phyloP scores from a whole-genome alignment of 805 yeast species.

The Yueomyces sinensis region DNA sequence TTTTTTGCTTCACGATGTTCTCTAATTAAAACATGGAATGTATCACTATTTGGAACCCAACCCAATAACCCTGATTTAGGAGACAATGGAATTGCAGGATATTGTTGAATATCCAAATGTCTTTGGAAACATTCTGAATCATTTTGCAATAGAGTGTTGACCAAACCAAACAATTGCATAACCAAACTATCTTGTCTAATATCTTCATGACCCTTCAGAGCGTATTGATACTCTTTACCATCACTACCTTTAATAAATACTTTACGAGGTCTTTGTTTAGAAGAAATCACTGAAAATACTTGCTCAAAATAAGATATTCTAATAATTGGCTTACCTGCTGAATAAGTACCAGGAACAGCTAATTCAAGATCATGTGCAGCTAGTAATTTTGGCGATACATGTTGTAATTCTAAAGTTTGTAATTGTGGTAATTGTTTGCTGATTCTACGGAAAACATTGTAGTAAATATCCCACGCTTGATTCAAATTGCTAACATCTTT shows the following conservation, averaged over 20 bases:
- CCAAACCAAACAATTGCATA: conserved; percentile 94
- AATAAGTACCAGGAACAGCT: conserved; percentile 91
- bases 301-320: conserved; percentile 69
- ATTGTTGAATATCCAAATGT: conserved; percentile 84
- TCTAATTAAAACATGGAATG: conserved; percentile 83
- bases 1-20: conserved; percentile 89
- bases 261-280: conserved; percentile 92
- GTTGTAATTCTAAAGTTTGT: conserved; percentile 76
- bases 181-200: conserved; percentile 94
- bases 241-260: conserved; percentile 73
- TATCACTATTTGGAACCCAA: conserved; percentile 96
- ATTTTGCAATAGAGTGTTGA: conserved; percentile 74
- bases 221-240: conserved; percentile 77
- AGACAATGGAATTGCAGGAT: conserved; percentile 87
- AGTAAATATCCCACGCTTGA: conserved; percentile 97
- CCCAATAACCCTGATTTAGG: conserved; percentile 95
- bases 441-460: conserved; percentile 83
- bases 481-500: conserved; percentile 79
- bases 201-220: conserved; percentile 93
- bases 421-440: conserved; percentile 81
- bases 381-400: conserved; percentile 81
- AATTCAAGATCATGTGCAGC: conserved; percentile 68
- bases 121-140: conserved; percentile 95
- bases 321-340: conserved; percentile 68
- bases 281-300: conserved; percentile 71